Percentiles rank a stretch among this genome's conserved stretches.
phyloP scores from a whole-genome alignment of 768 basidiomycete genomes.

The Lentinus brumalis region DNA sequence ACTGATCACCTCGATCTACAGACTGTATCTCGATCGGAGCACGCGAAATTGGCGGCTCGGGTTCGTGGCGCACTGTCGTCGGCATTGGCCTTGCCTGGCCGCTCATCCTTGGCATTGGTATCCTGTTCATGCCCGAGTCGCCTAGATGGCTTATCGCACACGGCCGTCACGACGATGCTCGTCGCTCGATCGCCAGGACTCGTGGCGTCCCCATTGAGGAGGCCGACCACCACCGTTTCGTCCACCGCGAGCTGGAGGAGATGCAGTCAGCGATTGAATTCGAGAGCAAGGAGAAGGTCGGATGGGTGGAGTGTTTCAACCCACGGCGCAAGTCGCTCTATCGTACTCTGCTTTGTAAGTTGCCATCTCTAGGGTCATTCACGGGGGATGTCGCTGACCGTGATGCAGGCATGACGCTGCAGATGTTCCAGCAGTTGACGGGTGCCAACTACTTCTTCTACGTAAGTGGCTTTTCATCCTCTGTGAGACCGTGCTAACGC shows the following conservation, averaged over 20 bases:
- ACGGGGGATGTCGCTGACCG: background rate
- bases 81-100: slow-evolving; percentile 67
- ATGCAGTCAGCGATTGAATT: slow-evolving; percentile 53
- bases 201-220: slow-evolving; percentile 49
- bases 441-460: slow-evolving; percentile 75
- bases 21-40: slow-evolving; percentile 75
- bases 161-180: slow-evolving; percentile 51
- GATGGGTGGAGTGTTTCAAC: slow-evolving; percentile 73
- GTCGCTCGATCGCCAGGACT: slow-evolving; percentile 46
- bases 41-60: slow-evolving; percentile 45
- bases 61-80: slow-evolving; percentile 64
- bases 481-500: background rate
- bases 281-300: slow-evolving; percentile 47
- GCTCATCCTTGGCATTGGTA: slow-evolving; percentile 59
- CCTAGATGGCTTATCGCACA: slow-evolving; percentile 63
- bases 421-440: slow-evolving; percentile 73
- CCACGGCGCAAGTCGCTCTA: slow-evolving; percentile 59
- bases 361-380: background rate
- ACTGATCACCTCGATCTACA: slow-evolving; percentile 23
- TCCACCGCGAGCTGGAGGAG: slow-evolving; percentile 51
- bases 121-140: slow-evolving; percentile 71
- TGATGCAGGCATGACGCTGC: slow-evolving; percentile 54
- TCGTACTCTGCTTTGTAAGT: slow-evolving; percentile 53
- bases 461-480: slow-evolving; percentile 19
- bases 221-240: slow-evolving; percentile 42